Conservation (phyloP, 2,329 filamentous ascomycete species). For the Catunica adiposa region DNA sequence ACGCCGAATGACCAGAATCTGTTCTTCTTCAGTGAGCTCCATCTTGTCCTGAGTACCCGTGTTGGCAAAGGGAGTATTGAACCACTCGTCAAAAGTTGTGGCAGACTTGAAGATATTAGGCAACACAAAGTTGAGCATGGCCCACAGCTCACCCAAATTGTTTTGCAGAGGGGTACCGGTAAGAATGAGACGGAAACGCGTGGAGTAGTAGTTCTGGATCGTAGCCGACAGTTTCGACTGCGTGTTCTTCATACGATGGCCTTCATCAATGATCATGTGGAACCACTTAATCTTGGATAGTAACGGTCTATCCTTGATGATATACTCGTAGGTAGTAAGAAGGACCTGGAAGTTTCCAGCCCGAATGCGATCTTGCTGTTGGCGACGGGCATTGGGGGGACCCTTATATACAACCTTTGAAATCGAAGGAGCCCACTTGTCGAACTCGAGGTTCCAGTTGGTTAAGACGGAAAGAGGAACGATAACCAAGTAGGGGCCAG, state of each 20-base stretch:
- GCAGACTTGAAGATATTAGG: conserved; percentile 99
- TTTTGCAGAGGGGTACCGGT: conserved; percentile 96
- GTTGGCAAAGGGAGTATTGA: conserved; percentile 98
- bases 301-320: conserved; percentile 94
- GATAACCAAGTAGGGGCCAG: conserved; percentile 87
- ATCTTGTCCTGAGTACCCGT: conserved; percentile 97
- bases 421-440: conserved; percentile 92
- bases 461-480: conserved; percentile 92
- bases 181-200: conserved; percentile 86
- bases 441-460: conserved; percentile 97
- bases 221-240: conserved; percentile 92
- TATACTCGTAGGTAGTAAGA: conserved; percentile 96
- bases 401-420: conserved; percentile 91
- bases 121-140: conserved; percentile 93
- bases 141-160: conserved; percentile 90
- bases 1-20: conserved; percentile 92
- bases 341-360: conserved; percentile 92
- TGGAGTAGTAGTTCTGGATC: conserved; percentile 86
- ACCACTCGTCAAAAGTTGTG: conserved; percentile 98
- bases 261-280: conserved; percentile 99
- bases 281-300: conserved; percentile 99
- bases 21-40: conserved; percentile 98
- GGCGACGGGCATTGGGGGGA: conserved; percentile 71
- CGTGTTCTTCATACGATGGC: conserved; percentile 98
- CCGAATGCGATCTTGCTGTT: conserved; percentile 83